Percentiles rank a stretch among this genome's conserved stretches.
These are phyloP conservation scores for Amoebophrya sp. DNA, from an alignment of 169 alveolate species.

Conservation along the genomic window DNA sequence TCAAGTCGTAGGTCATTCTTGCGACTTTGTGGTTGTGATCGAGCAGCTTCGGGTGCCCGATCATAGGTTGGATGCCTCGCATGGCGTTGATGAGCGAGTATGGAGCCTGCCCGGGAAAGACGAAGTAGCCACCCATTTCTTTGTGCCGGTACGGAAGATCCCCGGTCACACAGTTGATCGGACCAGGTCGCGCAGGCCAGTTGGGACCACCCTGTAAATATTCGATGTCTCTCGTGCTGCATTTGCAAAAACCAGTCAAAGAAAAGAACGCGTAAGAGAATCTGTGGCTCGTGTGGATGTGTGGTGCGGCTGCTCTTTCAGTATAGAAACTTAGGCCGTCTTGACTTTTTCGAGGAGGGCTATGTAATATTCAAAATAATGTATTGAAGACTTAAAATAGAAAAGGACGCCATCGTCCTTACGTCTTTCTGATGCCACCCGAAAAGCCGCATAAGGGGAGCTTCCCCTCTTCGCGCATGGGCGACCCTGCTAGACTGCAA, in stretches of 20 bases:
- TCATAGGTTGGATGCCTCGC: neutral
- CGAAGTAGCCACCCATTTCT: neutral
- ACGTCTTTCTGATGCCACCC: neutral
- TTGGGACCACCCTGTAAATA: neutral
- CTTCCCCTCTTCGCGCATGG: too few relatives aligned
- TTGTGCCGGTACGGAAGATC: conserved; percentile 20
- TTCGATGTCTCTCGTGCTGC: too few relatives aligned
- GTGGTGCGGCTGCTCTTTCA: too few relatives aligned
- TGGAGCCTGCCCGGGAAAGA: neutral
- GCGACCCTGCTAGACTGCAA: too few relatives aligned
- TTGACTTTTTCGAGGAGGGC: too few relatives aligned
- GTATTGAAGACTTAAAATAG: too few relatives aligned
- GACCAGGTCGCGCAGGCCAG: neutral
- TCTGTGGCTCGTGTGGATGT: too few relatives aligned
- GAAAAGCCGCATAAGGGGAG: neutral
- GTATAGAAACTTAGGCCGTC: too few relatives aligned
- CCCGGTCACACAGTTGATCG: neutral
- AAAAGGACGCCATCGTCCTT: too few relatives aligned
- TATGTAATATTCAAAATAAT: too few relatives aligned
- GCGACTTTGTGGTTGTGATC: conserved; percentile 12
- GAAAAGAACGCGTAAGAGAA: too few relatives aligned
- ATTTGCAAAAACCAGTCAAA: too few relatives aligned
- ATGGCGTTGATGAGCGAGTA: neutral
- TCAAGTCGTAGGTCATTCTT: neutral
- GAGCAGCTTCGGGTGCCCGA: neutral